Conservation (phyloP, 176 grass and related monocot genomes). For the Bolboschoenus planiculmis region DNA sequence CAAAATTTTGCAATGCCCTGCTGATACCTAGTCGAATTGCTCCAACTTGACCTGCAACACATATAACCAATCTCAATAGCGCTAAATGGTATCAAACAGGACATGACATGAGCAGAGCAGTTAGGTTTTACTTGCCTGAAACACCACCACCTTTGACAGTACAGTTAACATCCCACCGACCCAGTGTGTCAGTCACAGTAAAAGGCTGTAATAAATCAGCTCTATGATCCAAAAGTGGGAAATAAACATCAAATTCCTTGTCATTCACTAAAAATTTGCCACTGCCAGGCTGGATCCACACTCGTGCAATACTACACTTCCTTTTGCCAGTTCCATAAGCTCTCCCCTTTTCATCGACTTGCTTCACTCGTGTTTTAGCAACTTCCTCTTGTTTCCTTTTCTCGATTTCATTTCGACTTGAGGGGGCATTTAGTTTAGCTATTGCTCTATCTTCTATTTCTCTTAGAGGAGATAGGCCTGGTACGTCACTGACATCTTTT, state of each 20-base stretch:
- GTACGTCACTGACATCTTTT: slow-evolving; percentile 60
- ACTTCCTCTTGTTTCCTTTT: slow-evolving; percentile 67
- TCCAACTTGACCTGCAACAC: slow-evolving; percentile 70
- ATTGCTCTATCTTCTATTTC: slow-evolving; percentile 87
- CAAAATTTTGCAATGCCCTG: slow-evolving; percentile 86
- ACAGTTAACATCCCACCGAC: slow-evolving; percentile 65
- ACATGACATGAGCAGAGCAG: not conserved
- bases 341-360: slow-evolving; percentile 90
- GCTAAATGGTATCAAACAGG: not conserved
- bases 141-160: slow-evolving; percentile 90
- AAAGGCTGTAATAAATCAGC: slow-evolving; percentile 86
- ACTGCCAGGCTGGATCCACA: slow-evolving; percentile 83
- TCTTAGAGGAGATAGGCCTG: slow-evolving; percentile 58
- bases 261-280: slow-evolving; percentile 89
- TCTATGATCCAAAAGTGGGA: slow-evolving; percentile 81
- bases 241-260: slow-evolving; percentile 90
- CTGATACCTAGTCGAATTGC: slow-evolving; percentile 91
- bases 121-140: slow-evolving; percentile 49
- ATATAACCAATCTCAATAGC: not conserved
- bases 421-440: slow-evolving; percentile 47
- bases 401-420: slow-evolving; percentile 73
- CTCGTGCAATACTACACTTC: slow-evolving; percentile 84
- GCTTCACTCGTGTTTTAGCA: slow-evolving; percentile 60
- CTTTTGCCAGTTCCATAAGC: slow-evolving; percentile 93
- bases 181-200: slow-evolving; percentile 70